Evolutionary conservation across 2,329 filamentous ascomycete genomes (phyloP), one percentile per base, ranked within the genome.

Genomic region (Ophiosphaerella korrae): DNA sequence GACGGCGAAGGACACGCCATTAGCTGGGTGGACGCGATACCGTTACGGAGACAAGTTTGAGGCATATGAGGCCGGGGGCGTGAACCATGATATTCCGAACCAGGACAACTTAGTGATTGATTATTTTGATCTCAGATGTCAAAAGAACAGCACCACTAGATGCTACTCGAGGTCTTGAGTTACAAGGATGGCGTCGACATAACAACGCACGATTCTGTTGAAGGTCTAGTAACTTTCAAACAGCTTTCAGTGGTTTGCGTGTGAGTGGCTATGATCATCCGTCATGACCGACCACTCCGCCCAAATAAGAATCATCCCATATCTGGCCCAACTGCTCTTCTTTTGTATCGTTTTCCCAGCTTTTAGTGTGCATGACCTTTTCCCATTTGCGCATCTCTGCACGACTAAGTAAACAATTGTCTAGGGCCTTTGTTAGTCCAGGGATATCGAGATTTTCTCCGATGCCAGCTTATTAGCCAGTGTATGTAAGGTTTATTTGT

Each of bases 221-320:
- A 21, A 21, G 18, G 3, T 21, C 18, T 21, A 4, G 18, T 21
- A 21, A 21, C 18, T 29, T 43, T 43, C 4, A 35, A 8, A 43
- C 26, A 7, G 11, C 14, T 18, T 31, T 16, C 11, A 42, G 3
- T 33, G 14, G 13, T 12, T 31, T n/a, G 42, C 42, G n/a, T 44
- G 31, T n/a, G 42, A 24, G 26, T 44, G 42, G 12, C 31, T 24
- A 7, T 64, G 60, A 5, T 67, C 67, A 8, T 64, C 64, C 23
- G 64, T 73, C 0, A 75, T 73, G 0, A 74, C 70, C 3, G 74
- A 74, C 60, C 80, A 76, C 23, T 74, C 75, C 0, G 77, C 74
- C 83, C 83, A 85, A 85, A 60, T 82, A 85, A 1, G 80, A 80
- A 66, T 86, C 84, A 51, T 86, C 83, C 73, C 84, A 86, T 37